These are phyloP conservation scores for Artemisia princeps DNA, from an alignment of 140 eudicot genomes.

Conservation along the genomic window DNA sequence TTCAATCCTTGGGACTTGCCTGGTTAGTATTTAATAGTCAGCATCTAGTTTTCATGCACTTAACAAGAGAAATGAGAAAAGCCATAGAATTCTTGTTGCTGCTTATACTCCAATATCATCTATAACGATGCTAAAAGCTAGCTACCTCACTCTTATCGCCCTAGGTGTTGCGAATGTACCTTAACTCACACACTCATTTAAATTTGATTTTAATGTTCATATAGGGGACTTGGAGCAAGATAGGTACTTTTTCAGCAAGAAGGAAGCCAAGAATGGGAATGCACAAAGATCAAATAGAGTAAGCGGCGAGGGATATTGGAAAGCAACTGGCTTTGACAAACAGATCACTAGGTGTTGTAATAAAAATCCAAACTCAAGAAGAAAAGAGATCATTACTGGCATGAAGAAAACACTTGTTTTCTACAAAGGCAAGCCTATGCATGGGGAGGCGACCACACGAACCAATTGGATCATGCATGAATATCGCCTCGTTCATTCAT, in stretches of 20 bases:
- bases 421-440: constrained; percentile 34
- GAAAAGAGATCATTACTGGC: constrained; percentile 40
- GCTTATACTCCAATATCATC: neutral
- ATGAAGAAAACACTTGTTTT: constrained; percentile 62
- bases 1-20: constrained; percentile 62
- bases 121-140: neutral
- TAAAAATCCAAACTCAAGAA: constrained; percentile 19
- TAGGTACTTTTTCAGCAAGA: constrained; percentile 56
- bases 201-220: constrained; percentile 1
- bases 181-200: neutral
- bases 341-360: constrained; percentile 34
- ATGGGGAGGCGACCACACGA: constrained; percentile 28
- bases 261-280: constrained; percentile 34
- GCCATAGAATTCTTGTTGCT: neutral
- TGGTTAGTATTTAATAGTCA: constrained; percentile 28
- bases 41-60: neutral
- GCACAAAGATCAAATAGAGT: constrained; percentile 34
- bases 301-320: constrained; percentile 54
- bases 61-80: neutral
- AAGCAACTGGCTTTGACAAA: constrained; percentile 42
- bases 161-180: too few relatives aligned
- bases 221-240: constrained; percentile 60
- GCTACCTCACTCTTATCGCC: neutral
- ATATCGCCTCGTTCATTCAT: constrained; percentile 43
- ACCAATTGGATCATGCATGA: constrained; percentile 66